Evolutionary conservation across 768 basidiomycete species (phyloP), one percentile per base, ranked within the genome.

Genomic region (Mycena belliarum): DNA sequence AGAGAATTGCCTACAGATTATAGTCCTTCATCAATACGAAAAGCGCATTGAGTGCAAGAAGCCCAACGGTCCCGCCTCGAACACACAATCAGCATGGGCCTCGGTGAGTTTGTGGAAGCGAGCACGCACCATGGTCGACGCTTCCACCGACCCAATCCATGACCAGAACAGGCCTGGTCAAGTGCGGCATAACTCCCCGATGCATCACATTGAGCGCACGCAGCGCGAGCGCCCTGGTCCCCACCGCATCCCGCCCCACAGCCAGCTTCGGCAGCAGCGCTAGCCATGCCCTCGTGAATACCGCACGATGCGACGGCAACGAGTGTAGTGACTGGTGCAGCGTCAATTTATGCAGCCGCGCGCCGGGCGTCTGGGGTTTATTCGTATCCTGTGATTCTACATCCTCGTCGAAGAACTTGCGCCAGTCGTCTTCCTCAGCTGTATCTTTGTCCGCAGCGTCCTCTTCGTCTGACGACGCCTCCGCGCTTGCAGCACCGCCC

Each of bases 111-210:
- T n/a, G 57, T 26, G 26, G 49, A 26, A 20, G 26, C 28, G 53
- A 37, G 10, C 33, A 69, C 83, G 60, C 52, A 87, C 93, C 93
- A 64, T 83, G 78, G 68, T 95, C 93, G 14, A 94, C 88, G 63
- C 90, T 91, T 3, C 84, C 83, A 25, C 86, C 84, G 37, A 96
- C 81, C 92, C 94, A 97, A 69, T 96, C 93, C 89, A 94, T 93
- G n/a, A 90, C 80, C 49, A 91, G 72, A 46, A 91, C 77, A 0
- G 89, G 85, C 37, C 89, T 73, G 0, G 90, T 93, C 45, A 95
- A 69, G 70, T 94, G 86, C 0, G 95, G 95, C 69, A 96, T 73
- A 14, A 95, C 88, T 6, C 87, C 85, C 14, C 85, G 78, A 70
- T 96, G 93, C 80, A 96, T 85, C 28, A 95, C 78, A 64, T 86